Percentiles rank a stretch among this genome's conserved stretches.
These are phyloP conservation scores for Rhodamnia argentea DNA, from an alignment of 345 rosid genomes.

Conservation along the genomic window DNA sequence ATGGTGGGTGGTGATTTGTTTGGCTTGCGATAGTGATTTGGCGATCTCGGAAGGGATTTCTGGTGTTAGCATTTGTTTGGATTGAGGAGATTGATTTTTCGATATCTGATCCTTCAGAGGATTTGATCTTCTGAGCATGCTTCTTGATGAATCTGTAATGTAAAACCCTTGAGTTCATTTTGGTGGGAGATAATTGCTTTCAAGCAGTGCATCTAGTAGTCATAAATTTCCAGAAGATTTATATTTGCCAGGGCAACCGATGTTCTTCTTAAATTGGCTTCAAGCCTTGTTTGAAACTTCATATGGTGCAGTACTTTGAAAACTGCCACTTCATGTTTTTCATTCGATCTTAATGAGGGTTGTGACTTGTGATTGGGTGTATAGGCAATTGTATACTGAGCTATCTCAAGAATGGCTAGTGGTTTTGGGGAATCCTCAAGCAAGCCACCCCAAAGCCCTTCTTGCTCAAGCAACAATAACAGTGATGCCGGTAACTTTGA, in stretches of 20 bases:
- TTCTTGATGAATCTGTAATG: neutral
- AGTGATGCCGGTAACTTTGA: conserved; percentile 69
- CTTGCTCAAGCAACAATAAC: conserved; percentile 44
- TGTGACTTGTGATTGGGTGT: neutral
- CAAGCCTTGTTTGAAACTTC: neutral
- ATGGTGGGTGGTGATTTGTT: neutral
- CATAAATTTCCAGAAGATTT: neutral
- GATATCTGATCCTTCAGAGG: neutral
- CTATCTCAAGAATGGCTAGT: conserved; percentile 28
- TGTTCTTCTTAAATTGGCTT: neutral
- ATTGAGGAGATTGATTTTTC: neutral
- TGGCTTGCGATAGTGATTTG: neutral
- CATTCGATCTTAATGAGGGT: neutral
- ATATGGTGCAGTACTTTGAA: neutral
- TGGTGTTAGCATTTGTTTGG: neutral
- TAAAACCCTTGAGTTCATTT: neutral
- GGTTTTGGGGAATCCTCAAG: conserved; percentile 62
- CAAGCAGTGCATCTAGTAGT: neutral
- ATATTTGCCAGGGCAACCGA: neutral
- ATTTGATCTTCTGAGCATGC: neutral
- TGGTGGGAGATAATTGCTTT: neutral
- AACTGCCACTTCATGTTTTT: neutral
- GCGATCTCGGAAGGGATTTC: neutral
- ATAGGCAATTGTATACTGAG: neutral
- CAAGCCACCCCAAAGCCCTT: conserved; percentile 49